phyloP scores from a whole-genome alignment of 2,329 filamentous ascomycete genomes.

The Rhynchosporium graminicola region DNA sequence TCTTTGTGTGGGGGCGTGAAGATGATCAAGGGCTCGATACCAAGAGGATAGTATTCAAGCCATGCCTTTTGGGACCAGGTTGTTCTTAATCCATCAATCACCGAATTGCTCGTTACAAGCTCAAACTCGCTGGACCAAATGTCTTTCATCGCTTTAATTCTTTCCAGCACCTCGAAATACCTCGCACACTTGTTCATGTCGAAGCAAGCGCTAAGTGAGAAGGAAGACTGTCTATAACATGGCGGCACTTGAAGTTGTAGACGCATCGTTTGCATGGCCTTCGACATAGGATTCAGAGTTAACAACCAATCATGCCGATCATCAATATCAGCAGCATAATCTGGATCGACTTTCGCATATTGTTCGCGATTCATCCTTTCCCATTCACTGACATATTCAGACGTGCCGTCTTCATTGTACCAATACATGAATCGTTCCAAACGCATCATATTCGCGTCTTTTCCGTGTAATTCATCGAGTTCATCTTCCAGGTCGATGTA shows the following conservation, averaged over 20 bases:
- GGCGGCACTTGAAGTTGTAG: neutral
- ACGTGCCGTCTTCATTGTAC: neutral
- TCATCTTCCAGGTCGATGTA: constrained; percentile 1
- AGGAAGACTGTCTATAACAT: neutral
- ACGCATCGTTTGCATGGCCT: neutral
- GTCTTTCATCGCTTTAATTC: neutral
- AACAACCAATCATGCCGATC: neutral
- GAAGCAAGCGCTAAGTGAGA: neutral
- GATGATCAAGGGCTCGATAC: neutral
- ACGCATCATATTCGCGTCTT: constrained; percentile 7
- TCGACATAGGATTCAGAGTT: constrained; percentile 1
- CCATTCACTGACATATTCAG: neutral
- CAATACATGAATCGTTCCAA: constrained; percentile 5
- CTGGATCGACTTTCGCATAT: neutral
- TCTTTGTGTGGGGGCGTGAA: neutral
- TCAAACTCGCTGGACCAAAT: neutral
- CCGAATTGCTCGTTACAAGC: neutral
- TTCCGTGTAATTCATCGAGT: neutral
- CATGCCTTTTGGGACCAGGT: constrained; percentile 1
- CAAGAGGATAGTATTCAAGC: neutral
- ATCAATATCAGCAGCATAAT: neutral
- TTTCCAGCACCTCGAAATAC: neutral
- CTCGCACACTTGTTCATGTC: neutral
- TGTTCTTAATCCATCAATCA: neutral
- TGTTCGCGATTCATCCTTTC: neutral